phyloP scores from a whole-genome alignment of 1,284 basidiomycete genomes.

The Cerrena zonata region DNA sequence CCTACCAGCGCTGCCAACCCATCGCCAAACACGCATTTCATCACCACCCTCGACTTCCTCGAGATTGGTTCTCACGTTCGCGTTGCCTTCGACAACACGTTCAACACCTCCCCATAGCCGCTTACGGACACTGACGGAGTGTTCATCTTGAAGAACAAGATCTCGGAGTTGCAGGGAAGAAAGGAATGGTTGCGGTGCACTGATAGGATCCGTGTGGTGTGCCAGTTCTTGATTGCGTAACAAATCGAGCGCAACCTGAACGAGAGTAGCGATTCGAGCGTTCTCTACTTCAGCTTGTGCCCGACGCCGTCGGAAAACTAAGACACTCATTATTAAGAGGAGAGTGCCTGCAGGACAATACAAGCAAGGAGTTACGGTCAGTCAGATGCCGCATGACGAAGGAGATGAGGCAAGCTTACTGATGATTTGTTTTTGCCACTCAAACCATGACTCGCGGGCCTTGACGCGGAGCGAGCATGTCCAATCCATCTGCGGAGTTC shows the following conservation, averaged over 20 bases:
- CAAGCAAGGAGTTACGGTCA: background rate
- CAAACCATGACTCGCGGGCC: slow-evolving; percentile 57
- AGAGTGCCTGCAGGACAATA: slow-evolving; percentile 16
- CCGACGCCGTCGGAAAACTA: slow-evolving; percentile 32
- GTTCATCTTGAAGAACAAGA: slow-evolving; percentile 77
- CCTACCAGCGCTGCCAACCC: slow-evolving; percentile 58
- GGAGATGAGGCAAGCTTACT: slow-evolving; percentile 40
- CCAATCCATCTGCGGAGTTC: slow-evolving; percentile 65
- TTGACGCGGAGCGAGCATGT: slow-evolving; percentile 69
- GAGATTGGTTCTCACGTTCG: slow-evolving; percentile 86
- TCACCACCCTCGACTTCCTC: slow-evolving; percentile 87
- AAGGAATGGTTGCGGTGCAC: slow-evolving; percentile 73
- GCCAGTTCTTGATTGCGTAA: slow-evolving; percentile 83
- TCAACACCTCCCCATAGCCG: slow-evolving; percentile 85
- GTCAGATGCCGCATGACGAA: slow-evolving; percentile 12
- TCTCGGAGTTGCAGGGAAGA: slow-evolving; percentile 90
- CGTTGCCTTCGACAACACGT: slow-evolving; percentile 85
- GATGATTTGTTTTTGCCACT: slow-evolving; percentile 65
- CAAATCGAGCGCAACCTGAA: slow-evolving; percentile 73
- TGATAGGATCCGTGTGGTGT: slow-evolving; percentile 81
- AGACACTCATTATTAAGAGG: slow-evolving; percentile 24
- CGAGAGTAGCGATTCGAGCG: slow-evolving; percentile 69
- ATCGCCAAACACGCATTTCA: slow-evolving; percentile 78
- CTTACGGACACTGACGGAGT: slow-evolving; percentile 62
- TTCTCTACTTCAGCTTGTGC: slow-evolving; percentile 57